Conservation (phyloP, 1,139 yeast species). For the Taphrina deformans region DNA sequence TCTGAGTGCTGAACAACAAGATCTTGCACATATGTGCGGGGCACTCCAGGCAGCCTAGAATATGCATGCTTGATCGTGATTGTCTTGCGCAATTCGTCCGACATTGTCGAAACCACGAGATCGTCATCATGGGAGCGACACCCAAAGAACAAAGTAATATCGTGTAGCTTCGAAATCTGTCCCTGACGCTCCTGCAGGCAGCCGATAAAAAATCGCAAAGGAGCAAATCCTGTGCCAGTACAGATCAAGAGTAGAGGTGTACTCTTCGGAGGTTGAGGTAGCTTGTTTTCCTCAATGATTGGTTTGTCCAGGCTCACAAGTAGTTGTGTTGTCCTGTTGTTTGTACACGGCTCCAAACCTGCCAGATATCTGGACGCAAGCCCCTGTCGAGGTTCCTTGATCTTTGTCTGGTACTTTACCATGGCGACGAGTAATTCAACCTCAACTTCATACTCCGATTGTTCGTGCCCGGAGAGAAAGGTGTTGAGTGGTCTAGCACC, state of each 20-base stretch:
- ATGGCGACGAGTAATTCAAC: constrained; percentile 75
- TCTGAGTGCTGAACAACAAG: constrained; percentile 55
- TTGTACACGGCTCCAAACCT: constrained; percentile 48
- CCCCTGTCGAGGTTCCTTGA: constrained; percentile 75
- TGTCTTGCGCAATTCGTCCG: constrained; percentile 62
- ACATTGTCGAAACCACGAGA: constrained; percentile 54
- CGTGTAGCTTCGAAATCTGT: constrained; percentile 13
- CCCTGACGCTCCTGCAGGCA: constrained; percentile 47
- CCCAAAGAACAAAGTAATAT: constrained; percentile 66
- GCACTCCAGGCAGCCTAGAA: constrained; percentile 40
- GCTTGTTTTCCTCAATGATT: constrained; percentile 51
- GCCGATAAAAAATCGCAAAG: constrained; percentile 88
- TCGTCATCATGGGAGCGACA: constrained; percentile 69
- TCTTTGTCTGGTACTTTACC: constrained; percentile 81
- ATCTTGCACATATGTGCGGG: constrained; percentile 71
- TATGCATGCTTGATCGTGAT: constrained; percentile 10
- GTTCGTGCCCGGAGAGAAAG: constrained; percentile 31
- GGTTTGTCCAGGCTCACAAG: neutral
- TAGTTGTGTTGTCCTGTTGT: neutral
- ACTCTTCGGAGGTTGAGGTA: constrained; percentile 36
- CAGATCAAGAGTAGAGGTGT: constrained; percentile 63
- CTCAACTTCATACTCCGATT: constrained; percentile 35
- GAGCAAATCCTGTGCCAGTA: constrained; percentile 98
- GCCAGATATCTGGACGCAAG: constrained; percentile 79
- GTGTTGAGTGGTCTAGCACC: constrained; percentile 45